phyloP scores from a whole-genome alignment of 1,284 basidiomycete species.

The Wallemia ichthyophaga region DNA sequence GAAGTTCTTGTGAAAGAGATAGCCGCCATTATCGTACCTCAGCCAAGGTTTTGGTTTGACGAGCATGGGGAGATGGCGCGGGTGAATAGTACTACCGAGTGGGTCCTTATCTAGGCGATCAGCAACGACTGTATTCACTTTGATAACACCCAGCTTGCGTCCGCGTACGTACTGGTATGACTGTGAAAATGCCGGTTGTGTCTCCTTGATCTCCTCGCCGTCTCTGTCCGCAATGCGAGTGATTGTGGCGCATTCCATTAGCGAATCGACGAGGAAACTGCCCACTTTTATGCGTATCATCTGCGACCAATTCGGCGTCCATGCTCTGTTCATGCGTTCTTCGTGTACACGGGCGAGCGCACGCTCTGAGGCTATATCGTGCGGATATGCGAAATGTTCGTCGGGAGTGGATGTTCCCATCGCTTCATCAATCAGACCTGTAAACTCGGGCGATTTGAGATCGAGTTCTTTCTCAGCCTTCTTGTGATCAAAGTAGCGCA shows the following conservation, averaged over 20 bases:
- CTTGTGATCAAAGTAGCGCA: not conserved
- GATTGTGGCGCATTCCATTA: conserved; percentile 64
- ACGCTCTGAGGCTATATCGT: conserved; percentile 5
- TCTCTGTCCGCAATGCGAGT: conserved; percentile 28
- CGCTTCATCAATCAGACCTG: conserved; percentile 7
- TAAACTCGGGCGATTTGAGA: conserved; percentile 4
- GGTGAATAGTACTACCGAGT: conserved; percentile 48
- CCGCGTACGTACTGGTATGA: conserved; percentile 80
- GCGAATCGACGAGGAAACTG: conserved; percentile 45
- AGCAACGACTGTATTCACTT: conserved; percentile 50
- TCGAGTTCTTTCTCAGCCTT: not conserved
- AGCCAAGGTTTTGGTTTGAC: conserved; percentile 72
- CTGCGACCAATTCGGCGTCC: conserved; percentile 56
- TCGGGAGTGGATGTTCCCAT: conserved; percentile 1
- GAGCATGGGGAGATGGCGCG: conserved; percentile 85
- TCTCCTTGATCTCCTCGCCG: conserved; percentile 31
- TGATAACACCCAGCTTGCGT: conserved; percentile 67
- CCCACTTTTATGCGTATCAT: conserved; percentile 45
- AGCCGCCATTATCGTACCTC: conserved; percentile 47
- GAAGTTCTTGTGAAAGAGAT: conserved; percentile 36
- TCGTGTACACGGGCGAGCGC: conserved; percentile 19
- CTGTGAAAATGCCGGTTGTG: conserved; percentile 74
- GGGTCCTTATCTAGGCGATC: conserved; percentile 49
- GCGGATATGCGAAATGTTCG: conserved; percentile 1
- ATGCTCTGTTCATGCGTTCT: conserved; percentile 30